Base-by-base conservation (phyloP, 345 rosid species). In the Luvunga scandens region DNA sequence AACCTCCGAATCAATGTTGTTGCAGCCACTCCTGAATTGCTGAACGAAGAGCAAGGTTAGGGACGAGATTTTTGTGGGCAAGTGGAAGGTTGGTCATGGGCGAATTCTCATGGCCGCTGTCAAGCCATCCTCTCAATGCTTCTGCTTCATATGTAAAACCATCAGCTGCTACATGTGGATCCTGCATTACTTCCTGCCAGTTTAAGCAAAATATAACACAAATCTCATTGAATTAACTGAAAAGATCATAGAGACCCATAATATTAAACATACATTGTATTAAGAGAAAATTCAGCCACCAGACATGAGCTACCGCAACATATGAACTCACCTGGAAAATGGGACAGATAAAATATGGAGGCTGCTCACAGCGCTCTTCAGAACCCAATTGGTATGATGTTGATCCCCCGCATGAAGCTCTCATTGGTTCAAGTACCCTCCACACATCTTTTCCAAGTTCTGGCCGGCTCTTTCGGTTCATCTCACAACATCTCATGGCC, bases 371-470 rank as follows among this genome's bases (percentile, higher is more conserved):
- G 27, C 70, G 90, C 82, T 86, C 88, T 55, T 87, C 91, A 79
- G 90, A 86, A 76, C 84, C 88, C 53, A 73, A 42, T 57, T 31
- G 77, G 33, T 78, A 79, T 63, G 67, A 73, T 30, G 88, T 87
- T 62, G 90, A 86, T 76, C 90, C 89, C 72, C 93, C 92, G 25
- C 97, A 92, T 33, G 97, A 91, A 73, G 95, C 96, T 81, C 90
- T 90, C 96, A 93, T 91, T 50, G 94, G 89, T 78, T 92, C 98
- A 72, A 95, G 97, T 63, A 91, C 86, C 82, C 92, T 92, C 97
- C 93, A 92, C 28, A 95, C 95, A 68, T 92, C 96, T 22, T 88
- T 85, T 55, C 82, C 92, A 50, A 93, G 97, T 80, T 92, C 90
- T 45, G 99, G 99, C 73, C 98, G 89, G 79, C 80, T 81, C 83